Base-by-base conservation (phyloP, 495 filamentous ascomycete genomes). In the Neurospora sp. region DNA sequence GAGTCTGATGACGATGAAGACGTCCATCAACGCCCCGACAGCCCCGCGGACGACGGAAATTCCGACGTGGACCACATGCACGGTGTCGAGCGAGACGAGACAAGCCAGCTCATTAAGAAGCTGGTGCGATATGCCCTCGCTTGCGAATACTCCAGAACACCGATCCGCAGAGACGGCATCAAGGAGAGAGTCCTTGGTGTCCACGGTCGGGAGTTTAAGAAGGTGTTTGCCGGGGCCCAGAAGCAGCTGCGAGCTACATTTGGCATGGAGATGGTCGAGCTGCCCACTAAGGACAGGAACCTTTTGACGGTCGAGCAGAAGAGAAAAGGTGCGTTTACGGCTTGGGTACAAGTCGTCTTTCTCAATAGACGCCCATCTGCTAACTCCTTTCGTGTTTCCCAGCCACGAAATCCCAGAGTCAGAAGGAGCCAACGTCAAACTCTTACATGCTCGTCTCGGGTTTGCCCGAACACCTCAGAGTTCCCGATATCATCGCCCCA, bases 101-200 rank as follows among this genome's bases (percentile, higher is more conserved):
- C 76, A 76, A 83, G 69, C 69, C 89, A 92, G 73, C 84, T 95
- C 76, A 89, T 93, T 40, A 98, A 97, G 82, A 97, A 94, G 75
- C 82, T 99, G 68, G 91, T 98, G 22, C 90, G 96, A n/a, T 88
- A 97, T 59, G 96, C 94, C 3, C 80, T 98, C 7, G 89, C 94
- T 3, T 93, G 92, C 83, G 96, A 98, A 79, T 96, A 92, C 80
- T 86, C 92, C n/a, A 87, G 96, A 17, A 84, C 87, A 61, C 89
- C 91, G 0, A 93, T 99, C 40, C 88, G 89, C 16, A 83, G 96
- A 74, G 84, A 88, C 7, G 96, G 94, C 70, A 94, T 99, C 72
- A 87, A 83, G 75, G 86, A 90, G 45, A 97, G 91, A 89, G 88
- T 89, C 42, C 81, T 89, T 16, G 86, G 85, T 6, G 73, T 80